Conservation (phyloP, 2,329 filamentous ascomycete genomes). For the Metarhizium robertsii region DNA sequence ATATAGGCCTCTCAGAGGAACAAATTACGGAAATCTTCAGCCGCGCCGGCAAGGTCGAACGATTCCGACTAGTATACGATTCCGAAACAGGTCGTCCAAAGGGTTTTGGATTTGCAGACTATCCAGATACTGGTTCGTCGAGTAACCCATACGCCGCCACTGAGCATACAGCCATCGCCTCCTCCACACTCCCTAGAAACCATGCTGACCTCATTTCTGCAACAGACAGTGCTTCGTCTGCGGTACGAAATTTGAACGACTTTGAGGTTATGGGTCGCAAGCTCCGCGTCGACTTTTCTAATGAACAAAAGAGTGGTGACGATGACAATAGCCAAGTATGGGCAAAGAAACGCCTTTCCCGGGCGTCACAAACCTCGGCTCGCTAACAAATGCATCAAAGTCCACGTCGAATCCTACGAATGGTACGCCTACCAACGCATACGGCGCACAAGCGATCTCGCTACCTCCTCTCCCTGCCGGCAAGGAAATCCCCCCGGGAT, state of each 20-base stretch:
- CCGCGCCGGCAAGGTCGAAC: constrained; percentile 80
- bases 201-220: not conserved
- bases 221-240: constrained; percentile 72
- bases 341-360: not conserved
- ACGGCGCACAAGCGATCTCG: constrained; percentile 32
- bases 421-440: constrained; percentile 19
- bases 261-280: constrained; percentile 93
- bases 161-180: not conserved
- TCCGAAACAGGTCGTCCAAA: constrained; percentile 90
- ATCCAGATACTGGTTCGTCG: constrained; percentile 69
- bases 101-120: constrained; percentile 95
- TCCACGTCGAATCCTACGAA: constrained; percentile 21
- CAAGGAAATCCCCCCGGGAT: constrained; percentile 70
- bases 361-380: not conserved
- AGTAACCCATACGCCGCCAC: not conserved
- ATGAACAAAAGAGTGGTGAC: constrained; percentile 72
- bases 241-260: constrained; percentile 91
- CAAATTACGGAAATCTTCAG: constrained; percentile 92
- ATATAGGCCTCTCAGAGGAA: constrained; percentile 90
- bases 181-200: not conserved
- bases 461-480: constrained; percentile 79
- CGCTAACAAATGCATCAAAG: not conserved
- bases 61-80: constrained; percentile 91
- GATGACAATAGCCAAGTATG: constrained; percentile 27
- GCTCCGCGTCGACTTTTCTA: constrained; percentile 90